Evolutionary conservation across 1,284 basidiomycete genomes (phyloP).

Genomic region (Cutaneotrichosporon cyanovorans): DNA sequence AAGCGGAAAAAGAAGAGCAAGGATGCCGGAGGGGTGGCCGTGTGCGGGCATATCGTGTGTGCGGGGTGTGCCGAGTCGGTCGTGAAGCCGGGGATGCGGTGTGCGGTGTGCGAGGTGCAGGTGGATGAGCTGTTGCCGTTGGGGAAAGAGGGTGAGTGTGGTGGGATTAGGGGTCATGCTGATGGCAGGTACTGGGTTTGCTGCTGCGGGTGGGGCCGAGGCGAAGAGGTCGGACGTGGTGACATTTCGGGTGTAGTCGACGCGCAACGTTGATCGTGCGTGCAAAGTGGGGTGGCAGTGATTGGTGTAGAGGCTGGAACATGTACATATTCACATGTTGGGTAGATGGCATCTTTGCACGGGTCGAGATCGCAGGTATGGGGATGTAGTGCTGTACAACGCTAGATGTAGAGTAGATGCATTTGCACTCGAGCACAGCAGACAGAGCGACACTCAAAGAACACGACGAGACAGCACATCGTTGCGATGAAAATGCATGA

Average conservation of each 20-base stretch:
- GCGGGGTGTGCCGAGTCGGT: slow-evolving; percentile 77
- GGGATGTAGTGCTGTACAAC: too few relatives aligned
- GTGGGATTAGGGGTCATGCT: neutral
- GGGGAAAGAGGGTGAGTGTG: slow-evolving; percentile 64
- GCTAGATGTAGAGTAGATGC: too few relatives aligned
- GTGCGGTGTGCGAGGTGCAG: slow-evolving; percentile 67
- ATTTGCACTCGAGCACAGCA: too few relatives aligned
- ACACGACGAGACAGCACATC: too few relatives aligned
- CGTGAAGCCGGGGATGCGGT: slow-evolving; percentile 63
- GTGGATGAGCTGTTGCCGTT: slow-evolving; percentile 35
- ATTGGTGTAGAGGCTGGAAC: too few relatives aligned
- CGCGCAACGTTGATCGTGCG: neutral
- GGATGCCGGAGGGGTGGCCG: slow-evolving; percentile 28
- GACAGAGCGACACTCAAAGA: too few relatives aligned
- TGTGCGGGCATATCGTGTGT: slow-evolving; percentile 76
- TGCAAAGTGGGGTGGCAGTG: neutral
- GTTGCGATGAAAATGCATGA: too few relatives aligned
- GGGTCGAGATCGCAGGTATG: too few relatives aligned
- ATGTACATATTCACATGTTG: too few relatives aligned
- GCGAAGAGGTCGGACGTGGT: slow-evolving; percentile 38
- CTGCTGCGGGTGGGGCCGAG: slow-evolving; percentile 82
- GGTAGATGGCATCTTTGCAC: too few relatives aligned
- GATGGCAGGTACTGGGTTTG: slow-evolving; percentile 69
- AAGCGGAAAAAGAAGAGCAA: slow-evolving; percentile 35
- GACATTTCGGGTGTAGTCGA: slow-evolving; percentile 35